Evolutionary conservation across 1,139 yeast species (phyloP).

Genomic region (Suhomyces maxii): DNA sequence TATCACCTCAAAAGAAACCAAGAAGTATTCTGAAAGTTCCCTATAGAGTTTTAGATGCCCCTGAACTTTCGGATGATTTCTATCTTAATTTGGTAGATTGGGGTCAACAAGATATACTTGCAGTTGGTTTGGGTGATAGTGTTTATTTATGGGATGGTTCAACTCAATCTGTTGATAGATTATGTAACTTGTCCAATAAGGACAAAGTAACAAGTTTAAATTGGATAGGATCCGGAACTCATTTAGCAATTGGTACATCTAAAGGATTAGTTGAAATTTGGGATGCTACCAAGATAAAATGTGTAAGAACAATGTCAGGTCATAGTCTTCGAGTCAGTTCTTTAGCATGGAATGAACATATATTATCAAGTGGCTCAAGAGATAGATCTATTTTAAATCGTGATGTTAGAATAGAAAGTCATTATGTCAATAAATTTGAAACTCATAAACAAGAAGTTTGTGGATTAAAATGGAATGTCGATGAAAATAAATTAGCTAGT

Average conservation of each 20-base stretch:
- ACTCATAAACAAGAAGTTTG: slow-evolving; percentile 93
- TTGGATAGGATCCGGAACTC: slow-evolving; percentile 96
- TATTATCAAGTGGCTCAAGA: slow-evolving; percentile 82
- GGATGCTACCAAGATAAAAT: slow-evolving; percentile 86
- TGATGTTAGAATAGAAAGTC: slow-evolving; percentile 87
- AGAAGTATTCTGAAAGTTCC: slow-evolving; percentile 84
- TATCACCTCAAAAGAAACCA: slow-evolving; percentile 80
- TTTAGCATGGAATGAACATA: slow-evolving; percentile 91
- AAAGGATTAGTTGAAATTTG: slow-evolving; percentile 90
- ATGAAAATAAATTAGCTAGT: slow-evolving; percentile 82
- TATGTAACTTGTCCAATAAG: slow-evolving; percentile 65
- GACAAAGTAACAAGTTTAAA: slow-evolving; percentile 79
- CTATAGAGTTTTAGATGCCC: slow-evolving; percentile 92
- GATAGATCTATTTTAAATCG: slow-evolving; percentile 84
- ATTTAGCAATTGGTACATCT: slow-evolving; percentile 87
- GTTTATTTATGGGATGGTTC: slow-evolving; percentile 92
- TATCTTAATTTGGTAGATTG: slow-evolving; percentile 91
- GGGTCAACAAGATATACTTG: slow-evolving; percentile 88
- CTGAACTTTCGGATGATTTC: slow-evolving; percentile 91
- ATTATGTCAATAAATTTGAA: slow-evolving; percentile 68
- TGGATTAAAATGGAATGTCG: slow-evolving; percentile 91
- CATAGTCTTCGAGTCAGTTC: slow-evolving; percentile 85
- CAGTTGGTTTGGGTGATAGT: slow-evolving; percentile 86
- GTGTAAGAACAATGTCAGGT: slow-evolving; percentile 90
- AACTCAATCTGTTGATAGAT: slow-evolving; percentile 77